Evolutionary conservation across 164 flowering plant species (phyloP).

Genomic region (Tetracentron sinense): DNA sequence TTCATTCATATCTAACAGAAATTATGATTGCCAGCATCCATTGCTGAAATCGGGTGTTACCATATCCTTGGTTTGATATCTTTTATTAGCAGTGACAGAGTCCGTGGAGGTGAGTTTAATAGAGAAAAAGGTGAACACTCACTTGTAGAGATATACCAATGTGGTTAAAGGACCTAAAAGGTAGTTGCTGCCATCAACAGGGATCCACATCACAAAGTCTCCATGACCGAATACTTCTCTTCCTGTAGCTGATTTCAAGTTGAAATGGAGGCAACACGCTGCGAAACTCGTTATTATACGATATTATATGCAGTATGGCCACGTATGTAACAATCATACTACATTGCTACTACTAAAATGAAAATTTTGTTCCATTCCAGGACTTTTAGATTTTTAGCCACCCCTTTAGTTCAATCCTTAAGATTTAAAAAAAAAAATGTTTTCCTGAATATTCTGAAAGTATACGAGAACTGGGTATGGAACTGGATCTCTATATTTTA

Average conservation of each 20-base stretch:
- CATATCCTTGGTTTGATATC: neutral
- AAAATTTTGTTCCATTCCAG: too few species aligned
- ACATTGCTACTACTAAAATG: neutral
- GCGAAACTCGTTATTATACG: neutral
- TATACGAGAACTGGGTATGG: neutral
- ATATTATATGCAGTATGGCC: neutral
- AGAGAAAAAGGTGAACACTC: constrained; percentile 57
- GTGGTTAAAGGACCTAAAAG: constrained; percentile 8
- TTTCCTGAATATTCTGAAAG: too few species aligned
- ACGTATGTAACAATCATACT: neutral
- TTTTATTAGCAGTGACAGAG: constrained; percentile 36
- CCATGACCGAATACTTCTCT: constrained; percentile 17
- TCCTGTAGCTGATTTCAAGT: constrained; percentile 3
- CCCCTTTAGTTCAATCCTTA: too few species aligned
- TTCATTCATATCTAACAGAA: too few species aligned
- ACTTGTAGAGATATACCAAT: constrained; percentile 31
- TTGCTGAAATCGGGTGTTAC: neutral
- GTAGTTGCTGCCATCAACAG: constrained; percentile 14
- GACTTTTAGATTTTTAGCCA: too few species aligned
- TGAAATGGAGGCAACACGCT: neutral
- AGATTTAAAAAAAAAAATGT: too few species aligned
- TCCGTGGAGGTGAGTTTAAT: constrained; percentile 50
- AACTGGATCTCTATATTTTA: neutral
- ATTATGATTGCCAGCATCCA: too few species aligned
- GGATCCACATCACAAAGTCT: constrained; percentile 19